Conservation (phyloP, 179 eudicot species). For the Heliamphora pulchella region DNA sequence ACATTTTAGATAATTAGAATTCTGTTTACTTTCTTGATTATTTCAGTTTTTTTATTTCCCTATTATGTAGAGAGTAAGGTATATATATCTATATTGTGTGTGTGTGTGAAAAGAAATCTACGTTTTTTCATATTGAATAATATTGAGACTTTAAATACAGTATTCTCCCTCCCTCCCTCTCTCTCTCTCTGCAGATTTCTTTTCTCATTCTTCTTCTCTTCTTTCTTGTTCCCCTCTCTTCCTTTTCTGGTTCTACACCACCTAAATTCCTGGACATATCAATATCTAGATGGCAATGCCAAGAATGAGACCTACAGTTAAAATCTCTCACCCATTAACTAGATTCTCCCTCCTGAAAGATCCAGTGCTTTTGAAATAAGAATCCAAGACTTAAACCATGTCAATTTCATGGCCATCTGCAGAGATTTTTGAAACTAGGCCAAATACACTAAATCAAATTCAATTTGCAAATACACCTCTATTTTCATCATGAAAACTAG, state of each 20-base stretch:
- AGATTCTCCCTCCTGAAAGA: background rate
- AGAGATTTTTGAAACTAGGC: constrained; percentile 1
- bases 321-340: background rate
- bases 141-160: too few relatives aligned
- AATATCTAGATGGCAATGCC: background rate
- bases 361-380: background rate
- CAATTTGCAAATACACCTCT: background rate
- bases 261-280: background rate
- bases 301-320: background rate
- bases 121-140: too few relatives aligned
- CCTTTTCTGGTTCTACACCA: background rate
- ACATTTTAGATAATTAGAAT: too few relatives aligned
- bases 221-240: too few relatives aligned
- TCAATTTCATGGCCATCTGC: background rate
- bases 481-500: background rate
- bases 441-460: background rate
- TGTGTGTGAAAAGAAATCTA: too few relatives aligned
- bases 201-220: too few relatives aligned
- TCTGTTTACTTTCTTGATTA: too few relatives aligned
- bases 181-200: too few relatives aligned
- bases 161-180: too few relatives aligned
- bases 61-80: too few relatives aligned
- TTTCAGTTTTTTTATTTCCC: too few relatives aligned
- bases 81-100: too few relatives aligned
- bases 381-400: background rate